These are phyloP conservation scores for Fulvia fulva DNA, from an alignment of 2,329 filamentous ascomycete species.

Conservation along the genomic window DNA sequence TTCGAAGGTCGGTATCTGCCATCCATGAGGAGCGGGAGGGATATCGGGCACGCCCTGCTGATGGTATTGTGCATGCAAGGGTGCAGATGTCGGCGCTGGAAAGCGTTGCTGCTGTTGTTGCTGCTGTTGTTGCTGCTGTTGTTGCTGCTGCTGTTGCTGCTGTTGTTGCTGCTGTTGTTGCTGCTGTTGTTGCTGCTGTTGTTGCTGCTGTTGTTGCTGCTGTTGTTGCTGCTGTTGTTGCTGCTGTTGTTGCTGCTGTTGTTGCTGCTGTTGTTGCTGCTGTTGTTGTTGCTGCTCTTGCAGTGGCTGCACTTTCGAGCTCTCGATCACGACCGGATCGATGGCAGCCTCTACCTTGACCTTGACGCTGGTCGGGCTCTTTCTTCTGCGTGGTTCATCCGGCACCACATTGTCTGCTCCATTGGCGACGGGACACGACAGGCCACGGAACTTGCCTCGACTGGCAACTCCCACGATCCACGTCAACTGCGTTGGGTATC, in stretches of 20 bases:
- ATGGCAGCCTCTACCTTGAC: constrained; percentile 14
- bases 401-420: constrained; percentile 24
- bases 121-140: constrained; percentile 3
- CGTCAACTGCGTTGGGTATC: constrained; percentile 93
- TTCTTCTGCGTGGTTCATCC: constrained; percentile 21
- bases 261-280: too few relatives aligned
- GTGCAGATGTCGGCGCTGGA: constrained; percentile 14
- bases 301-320: constrained; percentile 2
- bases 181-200: too few relatives aligned
- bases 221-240: too few relatives aligned
- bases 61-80: constrained; percentile 5
- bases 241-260: too few relatives aligned
- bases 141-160: too few relatives aligned
- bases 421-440: constrained; percentile 65
- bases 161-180: too few relatives aligned
- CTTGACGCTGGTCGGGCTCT: constrained; percentile 22
- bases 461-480: constrained; percentile 96
- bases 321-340: not conserved
- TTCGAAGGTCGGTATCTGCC: constrained; percentile 37
- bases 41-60: constrained; percentile 19
- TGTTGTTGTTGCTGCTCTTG: constrained; percentile 1
- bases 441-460: constrained; percentile 85
- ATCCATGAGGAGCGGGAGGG: constrained; percentile 24
- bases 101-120: not conserved
- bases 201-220: too few relatives aligned